Base-by-base conservation (phyloP, 2,329 filamentous ascomycete genomes). In the Nemania serpens region DNA sequence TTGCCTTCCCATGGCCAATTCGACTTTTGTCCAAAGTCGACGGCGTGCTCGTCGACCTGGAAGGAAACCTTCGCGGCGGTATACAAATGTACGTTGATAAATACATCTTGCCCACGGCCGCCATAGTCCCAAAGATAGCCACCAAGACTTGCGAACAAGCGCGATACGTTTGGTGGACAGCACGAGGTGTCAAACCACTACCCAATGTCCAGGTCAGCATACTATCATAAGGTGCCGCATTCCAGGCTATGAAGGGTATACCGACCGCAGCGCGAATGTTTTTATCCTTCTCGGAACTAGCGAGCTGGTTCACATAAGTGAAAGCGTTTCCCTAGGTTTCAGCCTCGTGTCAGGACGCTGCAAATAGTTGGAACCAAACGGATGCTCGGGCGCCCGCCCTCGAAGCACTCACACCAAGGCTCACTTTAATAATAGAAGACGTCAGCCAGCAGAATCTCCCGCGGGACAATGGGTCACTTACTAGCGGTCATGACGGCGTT, bases 291-390 rank as follows among this genome's bases (percentile, higher is more conserved):
- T 82, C 79, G 9, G 79, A 84, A 36, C 82, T 85, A 0, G 81
- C 82, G 0, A 88, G 75, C 60, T 87, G 85, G 64, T 88, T 88
- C 54, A 82, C 81, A 62, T 88, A 88, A 0, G 84, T 86, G 70
- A 88, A 88, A 1, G 76, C 76, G 34, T 77, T 82, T 2, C 86
- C 85, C 63, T 67, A 58, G 2, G 45, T 50, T n/a, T 43, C 6
- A 34, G 34, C 1, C n/a, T 33, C 2, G 17, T 49, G 43, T 60
- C 43, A 63, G 36, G 5, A 29, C 18, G 7, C 13, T 51, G 25
- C 7, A 7, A 29, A 9, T 13, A 25, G 9, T 20, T 15, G 25
- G 20, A 12, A 20, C 33, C 25, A 33, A 7, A 13, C 3, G 18
- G 13, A 33, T 13, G 29, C 12, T 15, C 9, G 17, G 13, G 3